Evolutionary conservation across 257 asterid species (phyloP).

Genomic region (Ligustrum vulgare): DNA sequence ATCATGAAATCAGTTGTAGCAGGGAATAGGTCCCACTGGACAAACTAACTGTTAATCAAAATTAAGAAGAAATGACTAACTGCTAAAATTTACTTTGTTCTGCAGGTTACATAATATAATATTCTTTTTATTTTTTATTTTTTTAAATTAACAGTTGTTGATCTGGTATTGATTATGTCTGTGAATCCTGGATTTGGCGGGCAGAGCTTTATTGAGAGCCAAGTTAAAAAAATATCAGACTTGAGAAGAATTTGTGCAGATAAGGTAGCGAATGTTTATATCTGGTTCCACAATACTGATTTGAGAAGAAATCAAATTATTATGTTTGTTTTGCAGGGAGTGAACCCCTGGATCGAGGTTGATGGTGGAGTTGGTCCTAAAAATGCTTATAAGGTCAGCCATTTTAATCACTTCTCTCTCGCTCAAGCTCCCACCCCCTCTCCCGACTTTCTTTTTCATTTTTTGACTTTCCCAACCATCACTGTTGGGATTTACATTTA

Average conservation of each 20-base stretch:
- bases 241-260: constrained; percentile 87
- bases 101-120: constrained; percentile 18
- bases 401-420: background rate
- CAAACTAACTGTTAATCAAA: constrained; percentile 1
- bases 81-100: background rate
- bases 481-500: background rate
- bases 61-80: constrained; percentile 8
- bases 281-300: constrained; percentile 13
- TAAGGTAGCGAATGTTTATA: constrained; percentile 47
- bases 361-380: constrained; percentile 95
- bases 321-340: constrained; percentile 61
- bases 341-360: constrained; percentile 97
- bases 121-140: no score
- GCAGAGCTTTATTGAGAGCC: constrained; percentile 99
- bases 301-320: constrained; percentile 22
- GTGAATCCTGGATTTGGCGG: constrained; percentile 99
- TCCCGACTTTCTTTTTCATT: background rate
- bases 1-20: background rate
- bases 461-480: background rate
- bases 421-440: constrained; percentile 1
- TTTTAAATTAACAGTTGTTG: constrained; percentile 61
- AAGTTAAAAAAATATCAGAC: constrained; percentile 90
- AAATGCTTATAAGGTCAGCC: constrained; percentile 85
- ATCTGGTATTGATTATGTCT: constrained; percentile 88
- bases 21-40: background rate